Conservation (phyloP, 805 yeast species). For the Lipomyces yamadae region DNA sequence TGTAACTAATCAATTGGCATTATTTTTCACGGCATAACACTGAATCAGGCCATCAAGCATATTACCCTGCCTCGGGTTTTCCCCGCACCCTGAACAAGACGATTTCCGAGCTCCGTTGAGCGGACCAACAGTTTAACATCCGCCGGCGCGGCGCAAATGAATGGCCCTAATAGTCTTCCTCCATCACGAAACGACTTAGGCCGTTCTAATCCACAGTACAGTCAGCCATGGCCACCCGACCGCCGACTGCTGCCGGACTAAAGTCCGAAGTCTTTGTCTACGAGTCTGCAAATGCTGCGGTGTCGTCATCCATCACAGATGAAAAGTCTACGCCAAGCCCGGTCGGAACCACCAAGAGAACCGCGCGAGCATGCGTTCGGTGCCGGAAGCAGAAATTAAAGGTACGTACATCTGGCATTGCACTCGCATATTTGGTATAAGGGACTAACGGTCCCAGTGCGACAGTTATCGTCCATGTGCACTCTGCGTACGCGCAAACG, state of each 20-base stretch:
- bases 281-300: conserved; percentile 18
- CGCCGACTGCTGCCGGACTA: background rate
- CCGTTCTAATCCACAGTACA: background rate
- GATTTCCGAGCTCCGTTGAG: no score
- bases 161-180: no score
- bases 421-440: background rate
- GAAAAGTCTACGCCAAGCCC: conserved; percentile 5
- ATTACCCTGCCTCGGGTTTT: no score
- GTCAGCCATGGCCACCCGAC: conserved; percentile 17
- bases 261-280: conserved; percentile 28
- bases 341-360: conserved; percentile 22
- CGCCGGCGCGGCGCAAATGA: no score
- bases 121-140: no score
- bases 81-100: no score
- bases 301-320: conserved; percentile 6
- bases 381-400: conserved; percentile 35
- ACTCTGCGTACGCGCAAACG: conserved; percentile 36
- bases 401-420: conserved; percentile 12
- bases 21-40: no score
- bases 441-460: conserved; percentile 19
- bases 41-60: no score
- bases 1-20: no score
- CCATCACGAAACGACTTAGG: background rate
- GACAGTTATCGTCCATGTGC: conserved; percentile 36
- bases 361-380: conserved; percentile 36